Percentiles rank a stretch among this genome's conserved stretches.
Conservation (phyloP, 164 flowering plant genomes). For the Amborella trichopoda region DNA sequence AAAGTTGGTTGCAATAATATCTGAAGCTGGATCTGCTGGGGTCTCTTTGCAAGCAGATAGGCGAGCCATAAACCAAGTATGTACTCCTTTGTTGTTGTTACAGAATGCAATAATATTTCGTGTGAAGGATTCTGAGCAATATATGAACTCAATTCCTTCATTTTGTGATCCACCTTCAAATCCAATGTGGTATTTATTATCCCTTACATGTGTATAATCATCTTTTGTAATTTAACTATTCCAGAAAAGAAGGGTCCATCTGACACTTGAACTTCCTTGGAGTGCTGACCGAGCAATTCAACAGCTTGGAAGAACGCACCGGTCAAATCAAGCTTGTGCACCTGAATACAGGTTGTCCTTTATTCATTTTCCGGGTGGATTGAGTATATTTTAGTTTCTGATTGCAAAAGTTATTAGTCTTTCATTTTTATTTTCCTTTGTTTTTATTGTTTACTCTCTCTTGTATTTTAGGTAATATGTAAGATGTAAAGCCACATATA, state of each 20-base stretch:
- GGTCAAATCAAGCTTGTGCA: conserved; percentile 97
- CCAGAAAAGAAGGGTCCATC: conserved; percentile 93
- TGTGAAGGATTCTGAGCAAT: not conserved
- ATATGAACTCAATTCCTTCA: no score
- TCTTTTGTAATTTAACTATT: no score
- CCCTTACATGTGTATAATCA: no score
- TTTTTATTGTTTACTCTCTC: not conserved
- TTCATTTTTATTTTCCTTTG: not conserved
- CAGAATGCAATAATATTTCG: not conserved
- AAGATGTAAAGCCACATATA: no score
- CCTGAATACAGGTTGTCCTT: conserved; percentile 74
- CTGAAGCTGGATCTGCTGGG: conserved; percentile 99
- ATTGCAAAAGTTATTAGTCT: no score
- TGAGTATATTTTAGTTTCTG: no score
- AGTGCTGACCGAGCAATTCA: conserved; percentile 99
- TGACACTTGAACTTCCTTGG: conserved; percentile 98
- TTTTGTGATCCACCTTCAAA: no score
- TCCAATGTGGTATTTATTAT: no score
- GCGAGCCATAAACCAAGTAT: conserved; percentile 87
- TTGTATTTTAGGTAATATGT: no score
- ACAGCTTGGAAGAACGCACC: conserved; percentile 98
- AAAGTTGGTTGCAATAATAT: conserved; percentile 83
- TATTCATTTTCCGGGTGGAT: no score
- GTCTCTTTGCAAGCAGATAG: conserved; percentile 97
- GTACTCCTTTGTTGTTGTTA: not conserved